Conservation (phyloP, 2,329 filamentous ascomycete genomes). For the Botryosphaeria dothidea region DNA sequence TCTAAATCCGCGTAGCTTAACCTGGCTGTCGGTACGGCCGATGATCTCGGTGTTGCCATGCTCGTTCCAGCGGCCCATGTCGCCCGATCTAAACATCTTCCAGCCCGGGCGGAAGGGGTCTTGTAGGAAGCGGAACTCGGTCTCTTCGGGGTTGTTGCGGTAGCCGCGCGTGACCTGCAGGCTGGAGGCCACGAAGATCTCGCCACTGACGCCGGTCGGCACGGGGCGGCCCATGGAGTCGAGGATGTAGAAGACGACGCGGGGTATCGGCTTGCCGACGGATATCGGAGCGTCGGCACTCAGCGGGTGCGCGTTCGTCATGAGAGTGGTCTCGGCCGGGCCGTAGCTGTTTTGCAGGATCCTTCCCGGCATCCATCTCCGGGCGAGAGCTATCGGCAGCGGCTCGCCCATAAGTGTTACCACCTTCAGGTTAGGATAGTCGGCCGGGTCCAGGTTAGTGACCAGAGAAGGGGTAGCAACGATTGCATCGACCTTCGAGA, state of each 20-base stretch:
- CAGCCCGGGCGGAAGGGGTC: constrained; percentile 3
- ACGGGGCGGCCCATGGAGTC: constrained; percentile 12
- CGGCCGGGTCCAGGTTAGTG: neutral
- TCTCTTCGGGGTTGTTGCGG: constrained; percentile 7
- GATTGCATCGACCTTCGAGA: constrained; percentile 13
- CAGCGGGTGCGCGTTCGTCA: constrained; percentile 8
- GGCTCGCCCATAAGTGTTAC: constrained; percentile 16
- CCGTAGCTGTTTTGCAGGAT: constrained; percentile 17
- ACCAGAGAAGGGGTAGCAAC: constrained; percentile 18
- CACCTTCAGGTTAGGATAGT: constrained; percentile 9
- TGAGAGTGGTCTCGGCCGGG: constrained; percentile 15
- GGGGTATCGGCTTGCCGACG: constrained; percentile 8
- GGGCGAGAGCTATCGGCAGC: constrained; percentile 9
- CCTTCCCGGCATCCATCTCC: constrained; percentile 8
- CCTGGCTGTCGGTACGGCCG: constrained; percentile 22
- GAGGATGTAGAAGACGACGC: constrained; percentile 19
- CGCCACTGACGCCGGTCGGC: constrained; percentile 16
- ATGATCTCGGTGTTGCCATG: constrained; percentile 20
- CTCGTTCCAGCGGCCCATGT: constrained; percentile 19
- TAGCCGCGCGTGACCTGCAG: constrained; percentile 20
- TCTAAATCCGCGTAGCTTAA: constrained; percentile 24
- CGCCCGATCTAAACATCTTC: constrained; percentile 21
- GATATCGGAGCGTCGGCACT: neutral
- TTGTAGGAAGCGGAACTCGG: neutral
- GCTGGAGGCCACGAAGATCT: constrained; percentile 17